Base-by-base conservation (phyloP, 805 yeast species). In the Kuraishia hungarica region DNA sequence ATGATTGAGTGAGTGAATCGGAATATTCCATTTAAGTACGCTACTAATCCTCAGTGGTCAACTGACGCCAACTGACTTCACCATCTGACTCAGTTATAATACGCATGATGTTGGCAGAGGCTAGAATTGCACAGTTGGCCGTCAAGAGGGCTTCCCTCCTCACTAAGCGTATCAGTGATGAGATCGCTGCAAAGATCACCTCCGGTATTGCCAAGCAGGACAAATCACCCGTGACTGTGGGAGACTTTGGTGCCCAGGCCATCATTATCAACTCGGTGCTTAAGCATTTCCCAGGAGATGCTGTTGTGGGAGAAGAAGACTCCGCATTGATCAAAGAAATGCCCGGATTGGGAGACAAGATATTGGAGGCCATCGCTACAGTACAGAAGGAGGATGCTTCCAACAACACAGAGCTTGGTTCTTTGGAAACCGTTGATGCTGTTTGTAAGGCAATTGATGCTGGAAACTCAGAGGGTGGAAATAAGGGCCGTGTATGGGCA, bases 211-310 rank as follows among this genome's bases (percentile, higher is more conserved):
- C 90, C 57, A 94, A 94, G 67, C 79, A 80, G 48, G 99, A 93
- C 68, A 82, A 84, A 58, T 89, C 97, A 1, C 99, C 99, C 1
- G 99, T 94, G 17, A 94, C 99, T 1, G 76, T 89, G 55, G 99
- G 98, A 19, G 99, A 94, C 68, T 94, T 87, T 66, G 97, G 96
- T 2, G 92, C 97, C 0, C 99, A 94, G 66, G 97, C 97, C 0
- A 81, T 93, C 50, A 84, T 94, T 56, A 93, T 91, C 69, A 82
- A 89, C 56, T 92, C 97, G 2, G 80, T 94, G 56, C 77, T 81
- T 63, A 69, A 80, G 54, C 87, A 85, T 60, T 94, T 94, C 74
- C 97, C 97, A 1, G 60, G 66, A 2, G 99, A 94, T 68, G 84
- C 82, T 55, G 82, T 94, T 57, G 96, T 94, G 5, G 99, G 97